Conservation (phyloP, 306 rosid genomes). For the Datisca glomerata region DNA sequence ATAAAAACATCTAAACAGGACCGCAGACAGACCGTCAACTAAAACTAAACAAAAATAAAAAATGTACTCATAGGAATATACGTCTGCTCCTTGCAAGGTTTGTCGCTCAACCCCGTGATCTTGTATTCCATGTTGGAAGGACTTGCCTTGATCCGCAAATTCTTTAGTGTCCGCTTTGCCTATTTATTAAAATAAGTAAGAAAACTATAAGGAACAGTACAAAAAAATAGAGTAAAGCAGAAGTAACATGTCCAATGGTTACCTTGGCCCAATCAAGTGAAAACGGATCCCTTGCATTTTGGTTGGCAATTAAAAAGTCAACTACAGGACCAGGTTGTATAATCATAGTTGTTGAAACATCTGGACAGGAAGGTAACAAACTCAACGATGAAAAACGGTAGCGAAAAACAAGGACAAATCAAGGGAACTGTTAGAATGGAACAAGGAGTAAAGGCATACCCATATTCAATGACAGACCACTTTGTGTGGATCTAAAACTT, state of each 20-base stretch:
- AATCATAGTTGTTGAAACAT: slow-evolving; percentile 90
- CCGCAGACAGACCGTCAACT: no score
- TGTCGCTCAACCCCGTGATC: slow-evolving; percentile 83
- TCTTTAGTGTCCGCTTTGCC: slow-evolving; percentile 76
- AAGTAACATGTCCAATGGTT: neutral
- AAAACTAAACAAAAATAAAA: neutral
- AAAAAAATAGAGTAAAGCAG: neutral
- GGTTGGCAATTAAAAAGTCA: slow-evolving; percentile 72
- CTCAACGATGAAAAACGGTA: neutral
- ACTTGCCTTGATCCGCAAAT: slow-evolving; percentile 53
- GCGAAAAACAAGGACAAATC: neutral
- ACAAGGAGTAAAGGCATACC: slow-evolving; percentile 23
- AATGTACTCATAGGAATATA: slow-evolving; percentile 9
- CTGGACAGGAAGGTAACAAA: slow-evolving; percentile 28
- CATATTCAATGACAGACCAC: slow-evolving; percentile 74
- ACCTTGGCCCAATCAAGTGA: slow-evolving; percentile 83
- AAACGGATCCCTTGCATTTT: slow-evolving; percentile 59
- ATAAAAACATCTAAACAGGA: no score
- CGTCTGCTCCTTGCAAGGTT: slow-evolving; percentile 64
- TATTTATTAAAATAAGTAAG: slow-evolving; percentile 9
- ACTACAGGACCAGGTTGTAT: slow-evolving; percentile 84
- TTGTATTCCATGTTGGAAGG: slow-evolving; percentile 69
- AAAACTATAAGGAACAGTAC: neutral
- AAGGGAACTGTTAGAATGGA: neutral
- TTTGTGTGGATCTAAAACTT: slow-evolving; percentile 79